Conservation (phyloP, 2,329 filamentous ascomycete species). For the Aurifilum marmelostoma region DNA sequence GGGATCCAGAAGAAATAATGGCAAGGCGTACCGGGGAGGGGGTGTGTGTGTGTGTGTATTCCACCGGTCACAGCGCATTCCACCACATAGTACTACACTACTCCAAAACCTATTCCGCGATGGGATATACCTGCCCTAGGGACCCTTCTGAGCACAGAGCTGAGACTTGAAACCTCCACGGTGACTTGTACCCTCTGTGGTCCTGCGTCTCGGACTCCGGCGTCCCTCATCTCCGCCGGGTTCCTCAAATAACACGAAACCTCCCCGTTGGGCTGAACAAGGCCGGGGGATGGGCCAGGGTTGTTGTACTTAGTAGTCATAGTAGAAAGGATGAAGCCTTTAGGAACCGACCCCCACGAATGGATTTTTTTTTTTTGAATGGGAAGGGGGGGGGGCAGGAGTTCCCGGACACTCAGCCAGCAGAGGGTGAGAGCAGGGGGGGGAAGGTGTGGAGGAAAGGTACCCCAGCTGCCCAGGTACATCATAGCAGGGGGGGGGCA, state of each 20-base stretch:
- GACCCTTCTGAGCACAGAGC: background rate
- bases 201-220: conserved; percentile 18
- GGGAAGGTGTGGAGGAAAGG: background rate
- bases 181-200: conserved; percentile 10
- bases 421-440: background rate
- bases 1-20: too few relatives aligned
- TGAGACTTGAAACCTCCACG: conserved; percentile 5
- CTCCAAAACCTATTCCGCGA: background rate
- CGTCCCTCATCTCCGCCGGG: conserved; percentile 3
- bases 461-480: background rate
- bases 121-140: background rate
- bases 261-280: conserved; percentile 4
- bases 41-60: too few relatives aligned
- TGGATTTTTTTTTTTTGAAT: too few relatives aligned
- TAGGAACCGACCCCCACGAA: conserved; percentile 1
- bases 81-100: background rate
- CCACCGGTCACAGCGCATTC: background rate
- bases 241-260: conserved; percentile 16
- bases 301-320: too few relatives aligned
- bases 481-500: background rate
- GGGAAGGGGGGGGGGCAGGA: background rate
- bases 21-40: too few relatives aligned
- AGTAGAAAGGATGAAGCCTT: background rate
- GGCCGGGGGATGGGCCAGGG: background rate
- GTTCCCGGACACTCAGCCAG: conserved; percentile 5